A percentile compares a stretch with the other conserved stretches of the same genome.
Evolutionary conservation across 352 stramenopile genomes (phyloP).

Genomic region (Thalassiosira mediterranea): DNA sequence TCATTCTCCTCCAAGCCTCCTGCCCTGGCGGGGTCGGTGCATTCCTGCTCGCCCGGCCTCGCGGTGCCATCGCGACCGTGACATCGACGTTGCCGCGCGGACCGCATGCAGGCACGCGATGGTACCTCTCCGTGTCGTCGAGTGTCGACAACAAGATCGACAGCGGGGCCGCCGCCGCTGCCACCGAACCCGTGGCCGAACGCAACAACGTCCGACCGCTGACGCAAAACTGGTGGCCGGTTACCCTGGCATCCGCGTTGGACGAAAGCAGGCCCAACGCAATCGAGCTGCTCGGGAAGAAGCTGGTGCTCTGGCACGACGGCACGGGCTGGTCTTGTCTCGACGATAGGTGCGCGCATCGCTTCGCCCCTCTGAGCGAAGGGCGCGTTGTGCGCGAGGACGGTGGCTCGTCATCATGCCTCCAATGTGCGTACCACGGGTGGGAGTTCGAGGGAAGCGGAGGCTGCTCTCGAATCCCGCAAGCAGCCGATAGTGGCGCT

Average conservation of each 20-base stretch:
- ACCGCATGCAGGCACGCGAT: no score
- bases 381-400: slow-evolving; percentile 17
- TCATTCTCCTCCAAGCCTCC: no score
- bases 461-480: slow-evolving; percentile 23
- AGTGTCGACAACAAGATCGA: no score
- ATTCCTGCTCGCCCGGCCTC: no score
- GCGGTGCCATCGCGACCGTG: no score
- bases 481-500: background rate
- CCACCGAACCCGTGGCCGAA: no score
- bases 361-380: slow-evolving; percentile 45
- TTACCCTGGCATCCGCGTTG: slow-evolving; percentile 15
- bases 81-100: no score
- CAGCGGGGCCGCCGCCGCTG: no score
- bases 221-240: slow-evolving; percentile 45
- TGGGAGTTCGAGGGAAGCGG: slow-evolving; percentile 44
- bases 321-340: slow-evolving; percentile 33
- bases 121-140: no score
- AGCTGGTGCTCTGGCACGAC: slow-evolving; percentile 32
- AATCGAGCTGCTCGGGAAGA: slow-evolving; percentile 29
- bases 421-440: slow-evolving; percentile 50
- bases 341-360: slow-evolving; percentile 40
- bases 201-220: slow-evolving; percentile 12
- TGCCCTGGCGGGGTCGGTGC: no score
- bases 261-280: slow-evolving; percentile 22
- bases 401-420: background rate